Base-by-base conservation (phyloP, 768 basidiomycete species). In the Suillus placidus region DNA sequence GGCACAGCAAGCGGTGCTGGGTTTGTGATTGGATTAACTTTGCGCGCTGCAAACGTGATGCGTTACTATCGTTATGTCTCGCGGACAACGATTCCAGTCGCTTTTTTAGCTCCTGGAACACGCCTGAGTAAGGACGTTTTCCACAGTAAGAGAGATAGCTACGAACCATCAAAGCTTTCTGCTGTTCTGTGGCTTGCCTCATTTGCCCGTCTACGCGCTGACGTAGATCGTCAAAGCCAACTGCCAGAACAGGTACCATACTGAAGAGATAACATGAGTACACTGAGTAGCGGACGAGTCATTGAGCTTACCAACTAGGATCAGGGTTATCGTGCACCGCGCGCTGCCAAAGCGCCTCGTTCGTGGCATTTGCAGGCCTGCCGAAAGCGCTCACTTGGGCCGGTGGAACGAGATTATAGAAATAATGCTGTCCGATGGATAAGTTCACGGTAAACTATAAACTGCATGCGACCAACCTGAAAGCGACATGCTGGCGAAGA, bases 381-480 rank as follows among this genome's bases (percentile, higher is more conserved):
- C 85, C 88, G 67, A 92, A 95, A 61, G 88, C 69, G 34, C 79
- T 81, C 3, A 91, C 86, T 69, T 88, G 82, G 6, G 79, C 80
- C 0, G 92, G 91, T 70, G 91, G 87, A 5, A 94, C 92, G 16
- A 92, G 79, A 70, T 94, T 95, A 74, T 95, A 95, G 70, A 95
- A 95, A 68, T 86, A 87, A 68, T 92, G 85, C 93, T 94, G 63
- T 43, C 16, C 47, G 7, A 54, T 10, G 38, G 38, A 14, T 68
- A 47, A 71, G 61, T 40, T 9, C 40, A 49, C 13, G 20, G 8
- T 62, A 32, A 20, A 60, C 9, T 16, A 30, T 16, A 20, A 47
- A 35, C 66, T 23, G 12, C 18, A 61, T 12, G 60, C 65, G 42
- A 73, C 83, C 55, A 66, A 93, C 93, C 80, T 94, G 93, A 76